phyloP scores from a whole-genome alignment of 257 asterid species.

The Gynochthodes officinalis region DNA sequence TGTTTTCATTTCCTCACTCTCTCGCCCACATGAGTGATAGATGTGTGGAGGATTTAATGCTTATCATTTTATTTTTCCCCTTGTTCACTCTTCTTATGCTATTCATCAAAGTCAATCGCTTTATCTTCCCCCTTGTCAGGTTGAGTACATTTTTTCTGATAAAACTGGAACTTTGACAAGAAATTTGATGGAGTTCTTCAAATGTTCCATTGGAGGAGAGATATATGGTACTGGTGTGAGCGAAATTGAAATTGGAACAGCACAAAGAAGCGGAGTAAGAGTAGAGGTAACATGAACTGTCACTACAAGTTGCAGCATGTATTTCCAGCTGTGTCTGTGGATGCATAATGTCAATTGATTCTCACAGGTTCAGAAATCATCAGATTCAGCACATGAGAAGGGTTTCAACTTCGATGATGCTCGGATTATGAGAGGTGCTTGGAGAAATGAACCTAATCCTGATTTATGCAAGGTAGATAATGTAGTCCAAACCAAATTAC shows the following conservation, averaged over 20 bases:
- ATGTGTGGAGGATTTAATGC: not conserved
- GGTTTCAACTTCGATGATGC: slow-evolving; percentile 95
- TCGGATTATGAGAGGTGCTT: slow-evolving; percentile 93
- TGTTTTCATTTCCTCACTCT: not conserved
- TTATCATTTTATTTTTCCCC: not conserved
- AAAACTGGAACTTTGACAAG: slow-evolving; percentile 98
- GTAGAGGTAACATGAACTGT: slow-evolving; percentile 54
- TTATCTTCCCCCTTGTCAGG: slow-evolving; percentile 47
- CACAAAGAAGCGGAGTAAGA: slow-evolving; percentile 74
- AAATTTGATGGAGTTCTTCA: slow-evolving; percentile 97
- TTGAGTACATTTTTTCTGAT: slow-evolving; percentile 97
- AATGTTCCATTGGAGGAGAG: slow-evolving; percentile 97
- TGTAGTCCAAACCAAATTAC: not conserved
- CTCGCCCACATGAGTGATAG: not conserved
- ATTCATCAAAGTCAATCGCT: slow-evolving; percentile 10
- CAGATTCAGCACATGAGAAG: slow-evolving; percentile 64
- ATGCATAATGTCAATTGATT: slow-evolving; percentile 22
- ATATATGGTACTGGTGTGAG: slow-evolving; percentile 91
- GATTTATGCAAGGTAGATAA: slow-evolving; percentile 81
- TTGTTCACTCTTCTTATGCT: not conserved
- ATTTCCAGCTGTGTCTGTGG: slow-evolving; percentile 1
- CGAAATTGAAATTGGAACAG: slow-evolving; percentile 90
- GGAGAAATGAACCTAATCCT: slow-evolving; percentile 95
- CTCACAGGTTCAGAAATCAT: slow-evolving; percentile 56
- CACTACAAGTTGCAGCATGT: not conserved